Evolutionary conservation across 2,329 filamentous ascomycete genomes (phyloP), one percentile per base, ranked within the genome.

Genomic region (Cladosporium phlei): DNA sequence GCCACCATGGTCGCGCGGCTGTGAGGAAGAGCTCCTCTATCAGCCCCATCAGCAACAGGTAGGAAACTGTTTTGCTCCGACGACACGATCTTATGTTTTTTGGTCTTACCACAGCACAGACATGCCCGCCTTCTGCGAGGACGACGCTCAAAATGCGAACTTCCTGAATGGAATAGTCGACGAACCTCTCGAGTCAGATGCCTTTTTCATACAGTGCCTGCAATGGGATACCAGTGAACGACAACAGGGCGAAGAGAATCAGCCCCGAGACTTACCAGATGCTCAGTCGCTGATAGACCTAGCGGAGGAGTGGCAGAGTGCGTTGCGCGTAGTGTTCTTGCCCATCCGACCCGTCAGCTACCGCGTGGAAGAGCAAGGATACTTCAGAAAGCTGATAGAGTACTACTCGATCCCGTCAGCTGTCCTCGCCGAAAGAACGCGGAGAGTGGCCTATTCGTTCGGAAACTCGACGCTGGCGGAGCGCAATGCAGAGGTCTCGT

Each of bases 41-140:
- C n/a, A n/a, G n/a, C n/a, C n/a, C n/a, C n/a, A n/a, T n/a, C n/a
- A n/a, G n/a, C n/a, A n/a, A n/a, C n/a, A n/a, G n/a, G n/a, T n/a
- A n/a, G n/a, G n/a, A n/a, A n/a, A n/a, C n/a, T n/a, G n/a, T n/a
- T n/a, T n/a, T n/a, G n/a, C n/a, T n/a, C n/a, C n/a, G n/a, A n/a
- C n/a, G n/a, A n/a, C n/a, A n/a, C n/a, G n/a, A n/a, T n/a, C n/a
- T n/a, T n/a, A n/a, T n/a, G n/a, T n/a, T n/a, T n/a, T n/a, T n/a
- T n/a, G n/a, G n/a, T n/a, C n/a, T n/a, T n/a, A n/a, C n/a, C n/a
- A n/a, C n/a, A n/a, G n/a, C n/a, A n/a, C n/a, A n/a, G n/a, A 32
- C 24, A 45, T 45, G 42, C 37, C 42, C 19, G 22, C 24, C 5
- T 45, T 45, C 24, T 45, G 42, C 24, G 42, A 45, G 16, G 42